Evolutionary conservation across 78 protist genomes (phyloP).

Genomic region (Tieghemostelium lacteum): DNA sequence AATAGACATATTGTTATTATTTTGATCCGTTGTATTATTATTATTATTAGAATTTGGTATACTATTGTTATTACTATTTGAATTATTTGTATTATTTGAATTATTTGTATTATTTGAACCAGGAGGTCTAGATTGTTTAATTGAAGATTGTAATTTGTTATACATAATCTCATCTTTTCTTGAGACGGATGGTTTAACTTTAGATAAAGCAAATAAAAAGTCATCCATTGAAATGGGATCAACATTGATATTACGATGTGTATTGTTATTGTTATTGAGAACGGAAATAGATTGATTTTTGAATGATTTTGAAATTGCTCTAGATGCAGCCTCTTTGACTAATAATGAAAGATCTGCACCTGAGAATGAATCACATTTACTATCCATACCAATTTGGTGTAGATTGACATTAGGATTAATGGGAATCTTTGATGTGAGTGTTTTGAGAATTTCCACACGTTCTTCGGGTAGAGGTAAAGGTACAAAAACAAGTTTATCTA

Average conservation of each 20-base stretch:
- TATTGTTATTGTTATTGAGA: not conserved
- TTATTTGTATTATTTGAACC: not conserved
- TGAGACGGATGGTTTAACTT: slow-evolving; percentile 80
- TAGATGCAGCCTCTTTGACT: slow-evolving; percentile 86
- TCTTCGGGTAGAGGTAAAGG: slow-evolving; percentile 92
- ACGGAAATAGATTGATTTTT: not conserved
- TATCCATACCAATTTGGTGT: slow-evolving; percentile 40
- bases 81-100: not conserved
- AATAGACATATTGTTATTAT: too few species aligned
- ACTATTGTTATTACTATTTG: too few species aligned
- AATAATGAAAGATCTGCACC: slow-evolving; percentile 90
- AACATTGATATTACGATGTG: not conserved
- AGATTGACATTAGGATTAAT: slow-evolving; percentile 34
- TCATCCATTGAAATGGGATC: slow-evolving; percentile 56
- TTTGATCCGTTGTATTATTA: too few species aligned
- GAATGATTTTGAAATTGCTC: slow-evolving; percentile 13
- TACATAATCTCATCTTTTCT: slow-evolving; percentile 77
- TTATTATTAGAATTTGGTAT: too few species aligned
- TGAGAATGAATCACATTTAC: slow-evolving; percentile 74
- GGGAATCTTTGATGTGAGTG: slow-evolving; percentile 54
- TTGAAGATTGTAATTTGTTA: slow-evolving; percentile 55
- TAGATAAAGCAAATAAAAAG: slow-evolving; percentile 30
- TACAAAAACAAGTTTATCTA: slow-evolving; percentile 96
- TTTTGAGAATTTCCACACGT: slow-evolving; percentile 60
- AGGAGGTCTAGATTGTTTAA: slow-evolving; percentile 49